Evolutionary conservation across 352 stramenopile species (phyloP), one percentile per base, ranked within the genome.

Genomic region (Phytopythium vexans): DNA sequence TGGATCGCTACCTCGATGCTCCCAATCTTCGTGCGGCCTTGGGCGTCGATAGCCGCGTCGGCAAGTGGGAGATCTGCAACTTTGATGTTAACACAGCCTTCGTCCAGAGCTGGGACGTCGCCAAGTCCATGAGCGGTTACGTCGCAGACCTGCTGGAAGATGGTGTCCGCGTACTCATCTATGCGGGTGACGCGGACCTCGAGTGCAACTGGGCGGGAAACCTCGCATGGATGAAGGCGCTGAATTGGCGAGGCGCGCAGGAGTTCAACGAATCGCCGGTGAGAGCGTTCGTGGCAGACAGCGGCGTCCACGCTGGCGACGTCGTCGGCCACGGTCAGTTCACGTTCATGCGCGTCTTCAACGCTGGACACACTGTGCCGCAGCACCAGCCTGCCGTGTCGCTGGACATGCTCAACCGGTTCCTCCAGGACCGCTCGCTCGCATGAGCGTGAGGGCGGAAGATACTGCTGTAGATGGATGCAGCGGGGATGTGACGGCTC

Each of bases 51-150:
- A 45, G 53, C 21, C 39, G 63, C 12, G 56, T 70, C 6, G 36
- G 47, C n/a, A 38, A 53, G 41, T 98, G 94, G 94, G 54, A 93
- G 43, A 70, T 81, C n/a, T 98, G 91, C 68, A 97, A 96, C 58
- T 85, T 79, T 53, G 63, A 82, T 6, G 84, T 98, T 32, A 88
- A 87, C 62, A 51, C 72, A 33, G 74, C 77, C 14, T 98, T 98
- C 62, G 62, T 35, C 6, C 40, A 59, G 9, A n/a, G n/a, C 27
- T 70, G 74, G 35, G 58, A 70, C 33, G 16, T 63, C 14, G 60
- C 60, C 49, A 70, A 55, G 37, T 62, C 55, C 33, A 35, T 63
- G 4, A 50, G 60, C 27, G 38, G 41, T 52, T 60, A 67, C 11
- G 16, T 71, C 27, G 48, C 46, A 0, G 63, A 68, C 11, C 49